Evolutionary conservation across 768 basidiomycete genomes (phyloP), one percentile per base, ranked within the genome.

Genomic region (Boletus eberwhitei): DNA sequence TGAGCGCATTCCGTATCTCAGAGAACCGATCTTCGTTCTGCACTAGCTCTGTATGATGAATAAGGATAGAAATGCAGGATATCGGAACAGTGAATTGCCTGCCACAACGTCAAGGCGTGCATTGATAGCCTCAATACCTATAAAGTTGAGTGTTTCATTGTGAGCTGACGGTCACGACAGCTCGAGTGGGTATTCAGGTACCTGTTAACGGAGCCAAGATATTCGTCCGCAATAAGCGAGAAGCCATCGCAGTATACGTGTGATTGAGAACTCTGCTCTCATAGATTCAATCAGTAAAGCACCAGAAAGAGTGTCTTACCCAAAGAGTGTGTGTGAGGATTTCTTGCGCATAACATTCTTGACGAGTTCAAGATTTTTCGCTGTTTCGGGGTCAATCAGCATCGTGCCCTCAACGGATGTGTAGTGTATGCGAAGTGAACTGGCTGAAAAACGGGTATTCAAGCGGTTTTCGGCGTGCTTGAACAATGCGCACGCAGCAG

Each of bases 341-440:
- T 84, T 90, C 61, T 81, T 84, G 43, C 73, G 74, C 5, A 83
- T 67, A 63, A 84, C 79, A 65, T 95, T 98, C 9, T 77, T 82
- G 16, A 96, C 88, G 2, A 99, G 77, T 65, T 99, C 97, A 7
- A 99, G 79, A 67, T 96, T 94, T 39, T 82, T 81, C 3, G 85
- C 90, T 0, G 90, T 93, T 57, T 94, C 94, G 0, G 85, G 79
- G 65, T 98, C 97, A 59, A 99, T 88, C 80, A 97, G 81, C 88
- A 98, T 90, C 0, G 92, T 95, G 0, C 95, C 95, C 66, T 95
- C 90, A 0, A 90, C 85, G 2, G 89, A 83, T 1, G 82, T 75
- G 63, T 88, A 94, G 21, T 83, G 78, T 51, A 93, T 90, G 34
- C 85, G 79, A 22, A 93, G 74, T 9, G 91, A 91, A 4, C 73